Conservation (phyloP, 2,329 filamentous ascomycete genomes). For the Apiospora saccharicola region DNA sequence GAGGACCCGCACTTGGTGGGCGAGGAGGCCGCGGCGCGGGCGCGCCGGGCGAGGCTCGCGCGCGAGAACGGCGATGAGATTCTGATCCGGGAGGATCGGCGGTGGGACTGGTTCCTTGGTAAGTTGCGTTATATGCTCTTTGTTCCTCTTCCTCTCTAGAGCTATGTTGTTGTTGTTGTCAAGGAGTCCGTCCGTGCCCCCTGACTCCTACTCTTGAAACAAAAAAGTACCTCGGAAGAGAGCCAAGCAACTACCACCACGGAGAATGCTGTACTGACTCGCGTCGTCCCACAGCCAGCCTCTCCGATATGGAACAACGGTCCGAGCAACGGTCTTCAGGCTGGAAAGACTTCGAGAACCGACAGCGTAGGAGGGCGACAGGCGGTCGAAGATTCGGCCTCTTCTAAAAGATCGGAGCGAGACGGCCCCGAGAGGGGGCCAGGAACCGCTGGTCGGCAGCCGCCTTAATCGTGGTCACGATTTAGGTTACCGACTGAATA, state of each 20-base stretch:
- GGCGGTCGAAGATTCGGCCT: slow-evolving; percentile 19
- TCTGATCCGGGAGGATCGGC: slow-evolving; percentile 62
- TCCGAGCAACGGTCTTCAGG: slow-evolving; percentile 60
- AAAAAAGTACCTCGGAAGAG: not conserved
- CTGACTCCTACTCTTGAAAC: not conserved
- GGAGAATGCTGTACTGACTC: slow-evolving; percentile 25
- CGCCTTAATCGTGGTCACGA: not conserved
- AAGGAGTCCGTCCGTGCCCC: not conserved
- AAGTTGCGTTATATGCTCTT: slow-evolving; percentile 39
- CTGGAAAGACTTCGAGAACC: slow-evolving; percentile 53
- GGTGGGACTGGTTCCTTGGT: slow-evolving; percentile 69
- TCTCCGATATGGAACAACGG: slow-evolving; percentile 59
- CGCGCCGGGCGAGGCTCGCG: slow-evolving; percentile 64
- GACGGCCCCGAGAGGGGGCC: not conserved
- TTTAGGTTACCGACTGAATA: not conserved
- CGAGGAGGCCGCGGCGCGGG: slow-evolving; percentile 66
- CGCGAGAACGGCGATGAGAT: slow-evolving; percentile 63
- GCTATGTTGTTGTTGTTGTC: not conserved
- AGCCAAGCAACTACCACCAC: not conserved
- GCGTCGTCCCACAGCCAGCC: slow-evolving; percentile 51
- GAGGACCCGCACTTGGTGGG: slow-evolving; percentile 75
- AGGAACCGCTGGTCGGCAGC: not conserved
- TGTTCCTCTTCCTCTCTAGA: not conserved
- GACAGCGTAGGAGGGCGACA: slow-evolving; percentile 29
- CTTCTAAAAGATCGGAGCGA: not conserved